Evolutionary conservation across 345 rosid species (phyloP).

Genomic region (Odontarrhena argentea): DNA sequence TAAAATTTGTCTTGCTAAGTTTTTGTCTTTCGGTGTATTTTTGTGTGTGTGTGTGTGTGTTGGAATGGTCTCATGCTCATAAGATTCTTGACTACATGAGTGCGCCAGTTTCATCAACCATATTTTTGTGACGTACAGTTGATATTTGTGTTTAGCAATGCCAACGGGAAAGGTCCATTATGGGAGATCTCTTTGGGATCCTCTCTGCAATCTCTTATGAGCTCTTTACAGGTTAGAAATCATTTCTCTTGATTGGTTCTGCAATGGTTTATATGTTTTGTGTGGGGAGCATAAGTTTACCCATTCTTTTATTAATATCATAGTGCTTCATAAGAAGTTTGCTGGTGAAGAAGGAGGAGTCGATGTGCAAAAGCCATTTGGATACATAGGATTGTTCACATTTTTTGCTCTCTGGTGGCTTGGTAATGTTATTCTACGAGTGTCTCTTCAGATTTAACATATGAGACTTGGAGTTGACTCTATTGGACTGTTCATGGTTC

Average conservation of each 20-base stretch:
- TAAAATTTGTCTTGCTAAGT: not conserved
- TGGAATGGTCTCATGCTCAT: constrained; percentile 11
- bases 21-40: not conserved
- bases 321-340: constrained; percentile 97
- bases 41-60: not conserved
- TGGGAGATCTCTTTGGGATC: constrained; percentile 96
- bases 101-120: constrained; percentile 35
- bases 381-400: constrained; percentile 93
- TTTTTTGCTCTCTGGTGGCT: constrained; percentile 99
- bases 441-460: not conserved
- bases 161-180: constrained; percentile 70
- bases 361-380: constrained; percentile 96
- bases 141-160: constrained; percentile 65
- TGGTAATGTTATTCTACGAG: constrained; percentile 45
- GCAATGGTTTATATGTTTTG: not conserved
- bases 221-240: constrained; percentile 73
- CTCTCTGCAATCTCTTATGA: constrained; percentile 95
- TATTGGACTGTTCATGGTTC: not conserved
- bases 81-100: constrained; percentile 26
- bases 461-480: not conserved
- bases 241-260: not conserved
- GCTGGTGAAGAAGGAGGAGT: constrained; percentile 96
- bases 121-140: constrained; percentile 49
- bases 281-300: constrained; percentile 9
- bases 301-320: constrained; percentile 20